phyloP scores from a whole-genome alignment of 495 filamentous ascomycete genomes.

The Parathielavia appendiculata region DNA sequence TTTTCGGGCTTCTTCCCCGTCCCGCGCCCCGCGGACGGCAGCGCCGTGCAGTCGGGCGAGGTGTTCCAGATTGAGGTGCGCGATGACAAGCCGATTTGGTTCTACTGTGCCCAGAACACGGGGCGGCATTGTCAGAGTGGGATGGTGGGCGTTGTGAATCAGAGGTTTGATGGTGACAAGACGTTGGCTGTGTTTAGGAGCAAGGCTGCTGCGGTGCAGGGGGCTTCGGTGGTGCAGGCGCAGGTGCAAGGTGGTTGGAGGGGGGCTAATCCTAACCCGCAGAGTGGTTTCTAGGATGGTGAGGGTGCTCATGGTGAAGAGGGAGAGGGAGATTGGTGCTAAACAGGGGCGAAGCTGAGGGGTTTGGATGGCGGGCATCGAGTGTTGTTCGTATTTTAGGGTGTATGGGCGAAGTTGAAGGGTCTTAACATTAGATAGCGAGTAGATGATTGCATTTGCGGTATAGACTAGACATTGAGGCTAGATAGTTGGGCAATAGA shows the following conservation, averaged over 20 bases:
- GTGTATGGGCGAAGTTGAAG: too few relatives aligned
- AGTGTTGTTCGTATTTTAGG: neutral
- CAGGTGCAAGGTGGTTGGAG: conserved; percentile 15
- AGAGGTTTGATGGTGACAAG: conserved; percentile 9
- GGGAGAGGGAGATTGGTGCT: neutral
- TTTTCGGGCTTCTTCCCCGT: conserved; percentile 29
- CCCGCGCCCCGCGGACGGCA: conserved; percentile 4
- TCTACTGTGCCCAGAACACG: conserved; percentile 21
- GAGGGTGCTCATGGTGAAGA: neutral
- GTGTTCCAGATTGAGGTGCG: conserved; percentile 35
- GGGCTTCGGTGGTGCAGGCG: neutral
- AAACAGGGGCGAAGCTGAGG: too few relatives aligned
- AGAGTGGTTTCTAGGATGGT: conserved; percentile 5
- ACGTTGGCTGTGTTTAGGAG: conserved; percentile 7
- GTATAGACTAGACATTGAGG: too few relatives aligned
- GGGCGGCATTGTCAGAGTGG: conserved; percentile 22
- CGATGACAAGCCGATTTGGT: conserved; percentile 32
- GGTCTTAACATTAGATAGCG: too few relatives aligned
- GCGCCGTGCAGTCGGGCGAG: conserved; percentile 20
- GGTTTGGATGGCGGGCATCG: too few relatives aligned
- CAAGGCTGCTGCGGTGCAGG: neutral
- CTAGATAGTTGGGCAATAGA: too few relatives aligned
- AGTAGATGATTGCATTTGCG: too few relatives aligned
- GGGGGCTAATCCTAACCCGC: conserved; percentile 14
- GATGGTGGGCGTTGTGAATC: conserved; percentile 24